These are phyloP conservation scores for Rutidosis leptorrhynchoides DNA, from an alignment of 129 eudicot species.

Conservation along the genomic window DNA sequence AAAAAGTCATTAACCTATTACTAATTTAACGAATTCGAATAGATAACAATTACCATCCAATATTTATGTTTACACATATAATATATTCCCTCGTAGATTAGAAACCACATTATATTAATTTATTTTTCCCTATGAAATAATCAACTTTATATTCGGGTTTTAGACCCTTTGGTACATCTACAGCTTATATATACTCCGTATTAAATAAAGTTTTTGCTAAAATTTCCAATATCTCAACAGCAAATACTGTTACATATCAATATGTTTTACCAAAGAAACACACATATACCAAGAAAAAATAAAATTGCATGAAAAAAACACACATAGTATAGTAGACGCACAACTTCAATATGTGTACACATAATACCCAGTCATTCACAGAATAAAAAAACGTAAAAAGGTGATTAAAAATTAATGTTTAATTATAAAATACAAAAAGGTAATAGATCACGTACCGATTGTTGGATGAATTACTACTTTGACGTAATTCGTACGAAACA, in stretches of 20 bases:
- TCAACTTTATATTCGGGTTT: neutral
- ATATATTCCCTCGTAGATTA: too few relatives aligned
- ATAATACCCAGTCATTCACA: neutral
- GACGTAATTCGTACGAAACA: neutral
- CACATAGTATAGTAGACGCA: neutral
- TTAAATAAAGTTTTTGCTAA: neutral
- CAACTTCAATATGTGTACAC: neutral
- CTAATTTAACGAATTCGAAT: too few relatives aligned
- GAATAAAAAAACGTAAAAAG: neutral
- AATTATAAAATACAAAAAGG: neutral
- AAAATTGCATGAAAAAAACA: neutral
- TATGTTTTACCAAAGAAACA: neutral
- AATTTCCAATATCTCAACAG: neutral
- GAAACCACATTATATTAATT: too few relatives aligned
- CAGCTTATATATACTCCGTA: too few relatives aligned
- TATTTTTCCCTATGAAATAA: too few relatives aligned
- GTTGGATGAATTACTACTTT: neutral
- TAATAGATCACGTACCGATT: neutral
- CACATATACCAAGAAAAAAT: neutral
- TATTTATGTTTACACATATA: too few relatives aligned
- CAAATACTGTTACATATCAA: neutral
- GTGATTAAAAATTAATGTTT: neutral
- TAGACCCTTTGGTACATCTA: too few relatives aligned
- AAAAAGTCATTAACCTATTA: neutral
- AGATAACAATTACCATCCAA: too few relatives aligned